Conservation (phyloP, 129 eudicot genomes). For the Solidago caesia region DNA sequence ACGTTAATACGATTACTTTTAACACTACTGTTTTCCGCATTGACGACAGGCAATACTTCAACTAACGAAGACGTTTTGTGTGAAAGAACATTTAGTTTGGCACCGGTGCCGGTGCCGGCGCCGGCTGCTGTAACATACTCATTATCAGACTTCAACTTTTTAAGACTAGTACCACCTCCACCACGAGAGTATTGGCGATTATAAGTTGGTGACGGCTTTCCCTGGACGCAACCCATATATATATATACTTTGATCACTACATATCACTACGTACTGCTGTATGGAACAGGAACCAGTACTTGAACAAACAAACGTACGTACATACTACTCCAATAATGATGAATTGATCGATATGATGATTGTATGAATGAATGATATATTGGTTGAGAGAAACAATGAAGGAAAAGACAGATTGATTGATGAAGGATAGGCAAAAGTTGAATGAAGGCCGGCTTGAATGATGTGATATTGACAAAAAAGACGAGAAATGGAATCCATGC, state of each 20-base stretch:
- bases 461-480: conserved; percentile 17
- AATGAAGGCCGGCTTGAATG: conserved; percentile 22
- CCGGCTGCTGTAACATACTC: conserved; percentile 45
- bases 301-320: no score
- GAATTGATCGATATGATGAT: background rate
- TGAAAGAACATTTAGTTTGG: conserved; percentile 16
- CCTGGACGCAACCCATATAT: conserved; percentile 67
- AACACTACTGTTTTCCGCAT: conserved; percentile 11
- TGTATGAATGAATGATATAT: background rate
- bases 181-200: conserved; percentile 31
- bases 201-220: conserved; percentile 32
- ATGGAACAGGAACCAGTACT: background rate
- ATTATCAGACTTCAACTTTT: conserved; percentile 43
- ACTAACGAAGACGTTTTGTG: conserved; percentile 20
- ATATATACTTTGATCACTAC: conserved; percentile 1
- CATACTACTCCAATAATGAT: no score
- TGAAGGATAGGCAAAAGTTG: background rate
- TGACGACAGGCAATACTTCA: conserved; percentile 20
- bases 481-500: conserved; percentile 34
- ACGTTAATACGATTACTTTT: conserved; percentile 12
- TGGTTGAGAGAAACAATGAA: conserved; percentile 12
- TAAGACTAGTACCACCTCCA: conserved; percentile 28
- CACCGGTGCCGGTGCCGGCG: no score
- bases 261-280: no score
- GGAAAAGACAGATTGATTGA: conserved; percentile 25